A percentile compares a stretch with the other conserved stretches of the same genome.
Evolutionary conservation across 2,329 filamentous ascomycete species (phyloP).

Genomic region (Stemphylium lycopersici): DNA sequence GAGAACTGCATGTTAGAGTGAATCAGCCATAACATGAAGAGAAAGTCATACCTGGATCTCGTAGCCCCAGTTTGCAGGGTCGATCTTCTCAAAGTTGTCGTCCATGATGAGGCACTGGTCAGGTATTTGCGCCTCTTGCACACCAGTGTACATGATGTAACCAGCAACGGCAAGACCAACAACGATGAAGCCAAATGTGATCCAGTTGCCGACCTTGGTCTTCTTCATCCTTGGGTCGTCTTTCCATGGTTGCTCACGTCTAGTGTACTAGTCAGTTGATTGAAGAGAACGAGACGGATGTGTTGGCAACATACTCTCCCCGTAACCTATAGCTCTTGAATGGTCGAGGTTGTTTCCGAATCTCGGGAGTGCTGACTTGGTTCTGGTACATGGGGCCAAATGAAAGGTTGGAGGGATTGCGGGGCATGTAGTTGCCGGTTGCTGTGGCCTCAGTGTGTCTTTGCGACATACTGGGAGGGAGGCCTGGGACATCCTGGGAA

Average conservation of each 20-base stretch:
- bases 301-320: slow-evolving; percentile 24
- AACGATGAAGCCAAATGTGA: slow-evolving; percentile 21
- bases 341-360: slow-evolving; percentile 23
- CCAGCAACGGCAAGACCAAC: slow-evolving; percentile 20
- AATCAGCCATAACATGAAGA: not conserved
- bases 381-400: slow-evolving; percentile 2
- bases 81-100: slow-evolving; percentile 64
- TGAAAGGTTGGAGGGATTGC: slow-evolving; percentile 13
- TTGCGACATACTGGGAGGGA: slow-evolving; percentile 12
- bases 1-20: not conserved
- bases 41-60: slow-evolving; percentile 65
- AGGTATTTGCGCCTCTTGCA: slow-evolving; percentile 19
- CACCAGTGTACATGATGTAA: slow-evolving; percentile 30
- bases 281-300: not conserved
- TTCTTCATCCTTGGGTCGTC: slow-evolving; percentile 28
- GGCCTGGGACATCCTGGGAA: slow-evolving; percentile 9
- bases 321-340: slow-evolving; percentile 33
- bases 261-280: slow-evolving; percentile 1
- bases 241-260: slow-evolving; percentile 32
- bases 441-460: slow-evolving; percentile 4
- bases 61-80: slow-evolving; percentile 69
- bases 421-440: slow-evolving; percentile 1
- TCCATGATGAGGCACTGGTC: slow-evolving; percentile 53
- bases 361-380: slow-evolving; percentile 5
- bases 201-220: slow-evolving; percentile 31